Evolutionary conservation across 108 stramenopile species (phyloP).

Genomic region (Cyclostephanos invisitatus): DNA sequence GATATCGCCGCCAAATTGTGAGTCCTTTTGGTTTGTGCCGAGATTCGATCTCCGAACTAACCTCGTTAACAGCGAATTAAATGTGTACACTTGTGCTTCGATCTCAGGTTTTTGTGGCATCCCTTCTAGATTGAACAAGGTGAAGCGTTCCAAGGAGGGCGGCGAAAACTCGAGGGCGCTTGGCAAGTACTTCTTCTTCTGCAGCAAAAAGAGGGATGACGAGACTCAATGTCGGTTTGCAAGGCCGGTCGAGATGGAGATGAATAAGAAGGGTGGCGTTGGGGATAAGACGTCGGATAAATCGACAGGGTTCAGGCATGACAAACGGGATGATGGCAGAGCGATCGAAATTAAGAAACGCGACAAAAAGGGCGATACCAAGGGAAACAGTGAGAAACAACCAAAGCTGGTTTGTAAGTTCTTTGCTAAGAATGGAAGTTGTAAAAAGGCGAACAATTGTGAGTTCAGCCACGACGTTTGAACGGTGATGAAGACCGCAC

Average conservation of each 20-base stretch:
- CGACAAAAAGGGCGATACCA: constrained; percentile 1
- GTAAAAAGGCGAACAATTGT: constrained; percentile 48
- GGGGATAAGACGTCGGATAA: constrained; percentile 8
- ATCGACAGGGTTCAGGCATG: constrained; percentile 5
- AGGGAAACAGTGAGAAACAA: background rate
- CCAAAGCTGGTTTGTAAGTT: constrained; percentile 37
- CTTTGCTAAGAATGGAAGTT: constrained; percentile 42
- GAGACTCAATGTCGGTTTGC: constrained; percentile 75
- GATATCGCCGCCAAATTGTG: constrained; percentile 62
- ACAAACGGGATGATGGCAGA: constrained; percentile 15
- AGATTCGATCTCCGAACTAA: background rate
- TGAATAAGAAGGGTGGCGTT: constrained; percentile 33
- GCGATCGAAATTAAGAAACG: constrained; percentile 3
- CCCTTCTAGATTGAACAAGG: constrained; percentile 73
- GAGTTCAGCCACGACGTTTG: constrained; percentile 46
- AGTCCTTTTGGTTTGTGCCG: background rate
- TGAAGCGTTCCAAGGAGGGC: constrained; percentile 60
- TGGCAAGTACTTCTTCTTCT: constrained; percentile 83
- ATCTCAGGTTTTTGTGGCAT: constrained; percentile 52
- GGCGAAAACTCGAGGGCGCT: constrained; percentile 61
- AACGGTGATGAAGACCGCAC: too few relatives aligned
- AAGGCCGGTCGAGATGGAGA: constrained; percentile 58
- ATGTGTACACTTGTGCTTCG: background rate
- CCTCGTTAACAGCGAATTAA: background rate
- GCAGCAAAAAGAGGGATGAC: constrained; percentile 56